Evolutionary conservation across 1,139 yeast genomes (phyloP), one percentile per base, ranked within the genome.

Genomic region (Blastobotrys serpentis): DNA sequence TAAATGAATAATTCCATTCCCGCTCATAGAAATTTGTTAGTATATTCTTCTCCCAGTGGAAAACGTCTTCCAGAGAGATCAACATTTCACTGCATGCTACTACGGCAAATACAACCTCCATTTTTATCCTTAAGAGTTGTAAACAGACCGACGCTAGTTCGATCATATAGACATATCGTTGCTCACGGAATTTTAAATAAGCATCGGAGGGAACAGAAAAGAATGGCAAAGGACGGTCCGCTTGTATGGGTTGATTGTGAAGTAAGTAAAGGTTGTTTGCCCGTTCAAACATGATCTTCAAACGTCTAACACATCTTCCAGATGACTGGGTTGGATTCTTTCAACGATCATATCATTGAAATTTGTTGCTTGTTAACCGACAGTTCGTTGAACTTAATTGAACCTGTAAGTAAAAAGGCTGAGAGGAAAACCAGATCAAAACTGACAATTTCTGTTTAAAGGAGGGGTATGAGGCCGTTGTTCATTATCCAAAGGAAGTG

Each of bases 281-380:
- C n/a, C n/a, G n/a, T n/a, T n/a, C n/a, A n/a, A n/a, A n/a, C n/a
- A n/a, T n/a, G n/a, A n/a, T n/a, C n/a, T n/a, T n/a, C n/a, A n/a
- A n/a, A n/a, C n/a, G n/a, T n/a, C n/a, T n/a, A n/a, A n/a, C n/a
- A n/a, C n/a, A n/a, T n/a, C n/a, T n/a, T 33, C 21, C 16, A 33
- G 65, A 94, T 94, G 98, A 94, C 99, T 0, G 99, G 99, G 0
- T 71, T 94, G 43, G 85, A 92, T 59, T 81, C 82, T 19, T 66
- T 72, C 49, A 75, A 75, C 4, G 95, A 88, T 60, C 80, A 77
- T 50, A 90, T 94, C 58, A 86, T 94, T 55, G 98, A 94, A 67
- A 82, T 94, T 26, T 89, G 98, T 64, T 89, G 97, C 64, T 71
- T 90, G 33, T 73, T 94, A 44, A 92, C 99, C 1, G 96, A 92